These are phyloP conservation scores for Odontarrhena argentea DNA, from an alignment of 345 rosid species.

Conservation along the genomic window DNA sequence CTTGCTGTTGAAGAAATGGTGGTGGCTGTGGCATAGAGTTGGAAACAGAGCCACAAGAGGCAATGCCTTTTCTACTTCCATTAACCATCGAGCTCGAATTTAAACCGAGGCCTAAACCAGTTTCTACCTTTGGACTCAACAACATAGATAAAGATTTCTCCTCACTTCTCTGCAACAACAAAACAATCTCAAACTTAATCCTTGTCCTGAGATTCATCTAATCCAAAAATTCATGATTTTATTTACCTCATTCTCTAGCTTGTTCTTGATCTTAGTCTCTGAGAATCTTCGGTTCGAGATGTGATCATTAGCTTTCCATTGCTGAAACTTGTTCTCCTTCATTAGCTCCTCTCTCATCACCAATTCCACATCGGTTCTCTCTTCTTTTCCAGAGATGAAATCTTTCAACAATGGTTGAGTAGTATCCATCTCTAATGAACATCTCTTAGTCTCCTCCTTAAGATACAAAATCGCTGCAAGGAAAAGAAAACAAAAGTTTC, in stretches of 20 bases:
- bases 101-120: conserved; percentile 40
- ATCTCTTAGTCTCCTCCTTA: conserved; percentile 54
- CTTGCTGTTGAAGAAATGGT: conserved; percentile 54
- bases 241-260: conserved; percentile 50
- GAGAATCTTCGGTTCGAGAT: conserved; percentile 27
- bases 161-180: conserved; percentile 49
- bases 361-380: conserved; percentile 1
- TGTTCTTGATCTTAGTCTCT: conserved; percentile 44
- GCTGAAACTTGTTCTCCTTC: conserved; percentile 62
- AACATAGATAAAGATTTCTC: conserved; percentile 50
- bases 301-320: conserved; percentile 53
- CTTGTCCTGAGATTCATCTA: conserved; percentile 8
- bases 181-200: conserved; percentile 8
- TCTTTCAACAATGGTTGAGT: conserved; percentile 68
- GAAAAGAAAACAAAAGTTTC: conserved; percentile 17
- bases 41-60: conserved; percentile 38
- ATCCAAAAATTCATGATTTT: too few relatives aligned
- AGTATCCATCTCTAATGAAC: conserved; percentile 32
- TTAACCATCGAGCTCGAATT: conserved; percentile 47
- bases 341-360: conserved; percentile 13
- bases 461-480: conserved; percentile 65
- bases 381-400: conserved; percentile 54
- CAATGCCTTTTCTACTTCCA: conserved; percentile 45
- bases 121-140: conserved; percentile 58
- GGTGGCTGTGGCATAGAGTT: conserved; percentile 42